Evolutionary conservation across 306 rosid genomes (phyloP).

Genomic region (Mucuna pruriens): DNA sequence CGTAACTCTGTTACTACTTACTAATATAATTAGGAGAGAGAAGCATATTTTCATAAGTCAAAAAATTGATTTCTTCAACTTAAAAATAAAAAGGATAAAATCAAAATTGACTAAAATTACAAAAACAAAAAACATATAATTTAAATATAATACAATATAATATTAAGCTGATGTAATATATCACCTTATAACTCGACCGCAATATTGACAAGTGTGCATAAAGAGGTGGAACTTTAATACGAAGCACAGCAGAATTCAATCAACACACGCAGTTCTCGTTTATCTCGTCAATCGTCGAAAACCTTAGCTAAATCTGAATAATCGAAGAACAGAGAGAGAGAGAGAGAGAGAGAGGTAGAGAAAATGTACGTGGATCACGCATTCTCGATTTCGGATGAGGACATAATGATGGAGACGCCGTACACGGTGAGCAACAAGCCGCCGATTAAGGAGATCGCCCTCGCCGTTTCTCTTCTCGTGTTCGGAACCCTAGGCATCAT

Average conservation of each 20-base stretch:
- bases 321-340: not conserved
- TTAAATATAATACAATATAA: too few species aligned
- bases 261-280: not conserved
- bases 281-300: not conserved
- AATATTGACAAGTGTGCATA: not conserved
- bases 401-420: slow-evolving; percentile 81
- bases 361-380: slow-evolving; percentile 97
- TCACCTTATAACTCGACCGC: too few species aligned
- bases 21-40: too few species aligned
- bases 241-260: not conserved
- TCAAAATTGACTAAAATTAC: too few species aligned
- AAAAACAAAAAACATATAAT: too few species aligned
- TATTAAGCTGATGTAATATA: too few species aligned
- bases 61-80: too few species aligned
- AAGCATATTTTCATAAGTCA: too few species aligned
- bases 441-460: slow-evolving; percentile 93
- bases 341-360: not conserved
- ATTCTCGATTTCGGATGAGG: slow-evolving; percentile 92
- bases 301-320: slow-evolving; percentile 30
- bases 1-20: too few species aligned
- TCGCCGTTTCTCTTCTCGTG: slow-evolving; percentile 83
- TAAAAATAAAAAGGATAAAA: too few species aligned
- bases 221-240: not conserved
- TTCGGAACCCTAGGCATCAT: slow-evolving; percentile 81
- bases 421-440: slow-evolving; percentile 75